Evolutionary conservation across 2,329 filamentous ascomycete genomes (phyloP), one percentile per base, ranked within the genome.

Genomic region (Trichocomaceae sp.): DNA sequence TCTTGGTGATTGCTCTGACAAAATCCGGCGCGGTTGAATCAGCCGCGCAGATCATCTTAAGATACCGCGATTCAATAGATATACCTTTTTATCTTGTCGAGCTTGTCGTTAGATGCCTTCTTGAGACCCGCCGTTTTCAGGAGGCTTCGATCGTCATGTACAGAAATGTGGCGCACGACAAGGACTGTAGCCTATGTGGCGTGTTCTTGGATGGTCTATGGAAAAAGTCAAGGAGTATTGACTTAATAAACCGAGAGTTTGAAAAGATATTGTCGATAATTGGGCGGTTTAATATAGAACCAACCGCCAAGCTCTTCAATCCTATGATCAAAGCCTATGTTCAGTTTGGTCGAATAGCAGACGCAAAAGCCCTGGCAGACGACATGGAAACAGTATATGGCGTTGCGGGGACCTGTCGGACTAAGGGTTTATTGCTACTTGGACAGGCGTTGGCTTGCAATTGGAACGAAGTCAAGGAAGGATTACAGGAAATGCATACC

Each of bases 251-350:
- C 52, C 62, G 60, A 17, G 66, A 71, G 58, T 64, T 71, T 26
- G 62, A 61, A 44, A 69, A 63, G 51, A 56, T 71, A 9, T 31
- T 70, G 29, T 56, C 57, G 2, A 59, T 63, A 17, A 57, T 73
- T 5, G 55, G 59, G 5, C 61, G 65, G 4, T 52, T 71, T 26
- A 59, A 58, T 26, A 71, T 70, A 55, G 37, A 52, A 1, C 63
- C 66, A n/a, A 72, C 65, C 5, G 65, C 72, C 26, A 69, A 69
- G 44, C 62, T 75, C 19, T 71, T 74, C 59, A 71, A 71, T 49
- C 70, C 72, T 7, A 59, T 75, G 31, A 50, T 76, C 47, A 69
- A 69, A 48, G 68, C 69, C 31, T 73, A 70, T 54, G 57, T 75
- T 37, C 69, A 72, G 29, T 68, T 67, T 48, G 71, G 71, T 20